These are phyloP conservation scores for Monosporascus sp. DNA, from an alignment of 2,329 filamentous ascomycete genomes.

Conservation along the genomic window DNA sequence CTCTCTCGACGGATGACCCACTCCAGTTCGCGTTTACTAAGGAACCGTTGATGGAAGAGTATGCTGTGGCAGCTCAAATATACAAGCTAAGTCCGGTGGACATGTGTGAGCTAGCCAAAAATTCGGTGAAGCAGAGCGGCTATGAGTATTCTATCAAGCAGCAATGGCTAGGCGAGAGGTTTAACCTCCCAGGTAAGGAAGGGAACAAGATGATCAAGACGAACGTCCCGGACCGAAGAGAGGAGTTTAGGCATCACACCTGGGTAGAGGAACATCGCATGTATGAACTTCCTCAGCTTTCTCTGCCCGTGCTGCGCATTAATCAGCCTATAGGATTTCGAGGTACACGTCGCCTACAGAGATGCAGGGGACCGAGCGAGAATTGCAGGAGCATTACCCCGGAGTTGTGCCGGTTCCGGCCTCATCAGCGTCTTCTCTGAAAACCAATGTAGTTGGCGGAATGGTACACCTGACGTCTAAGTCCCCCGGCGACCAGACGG, in stretches of 20 bases:
- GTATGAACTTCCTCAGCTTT: slow-evolving; percentile 40
- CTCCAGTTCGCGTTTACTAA: slow-evolving; percentile 98
- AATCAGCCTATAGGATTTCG: slow-evolving; percentile 17
- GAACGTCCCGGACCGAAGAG: slow-evolving; percentile 89
- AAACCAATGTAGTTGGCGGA: slow-evolving; percentile 24
- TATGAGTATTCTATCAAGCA: slow-evolving; percentile 88
- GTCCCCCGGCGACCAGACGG: slow-evolving; percentile 16
- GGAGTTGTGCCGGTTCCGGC: slow-evolving; percentile 7
- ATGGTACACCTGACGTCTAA: slow-evolving; percentile 13
- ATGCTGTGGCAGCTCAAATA: slow-evolving; percentile 95
- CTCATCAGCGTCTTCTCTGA: slow-evolving; percentile 27
- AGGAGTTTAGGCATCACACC: slow-evolving; percentile 85
- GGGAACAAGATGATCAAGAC: slow-evolving; percentile 95
- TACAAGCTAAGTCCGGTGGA: slow-evolving; percentile 96
- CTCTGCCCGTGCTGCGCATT: neutral
- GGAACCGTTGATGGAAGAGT: slow-evolving; percentile 95
- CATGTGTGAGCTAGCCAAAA: slow-evolving; percentile 97
- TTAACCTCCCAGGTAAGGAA: slow-evolving; percentile 68
- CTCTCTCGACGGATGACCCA: slow-evolving; percentile 92
- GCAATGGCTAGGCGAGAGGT: slow-evolving; percentile 82
- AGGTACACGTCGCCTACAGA: slow-evolving; percentile 22
- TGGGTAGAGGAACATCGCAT: slow-evolving; percentile 77
- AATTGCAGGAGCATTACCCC: slow-evolving; percentile 18
- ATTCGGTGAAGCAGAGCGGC: slow-evolving; percentile 90
- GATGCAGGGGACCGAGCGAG: slow-evolving; percentile 7